Base-by-base conservation (phyloP, 1,284 basidiomycete species). In the Trichosporon asahii region DNA sequence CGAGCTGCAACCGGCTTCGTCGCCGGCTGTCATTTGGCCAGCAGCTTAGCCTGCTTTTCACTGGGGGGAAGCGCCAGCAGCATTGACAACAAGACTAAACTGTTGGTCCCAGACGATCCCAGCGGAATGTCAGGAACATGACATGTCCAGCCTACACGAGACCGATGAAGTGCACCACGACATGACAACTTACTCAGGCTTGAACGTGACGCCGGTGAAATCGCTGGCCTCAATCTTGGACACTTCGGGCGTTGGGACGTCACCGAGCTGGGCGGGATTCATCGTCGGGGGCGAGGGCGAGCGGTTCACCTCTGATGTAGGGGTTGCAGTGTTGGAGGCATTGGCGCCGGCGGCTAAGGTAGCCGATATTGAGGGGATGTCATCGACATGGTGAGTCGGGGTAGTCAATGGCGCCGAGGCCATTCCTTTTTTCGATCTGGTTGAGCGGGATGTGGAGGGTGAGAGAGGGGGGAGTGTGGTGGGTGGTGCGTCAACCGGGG, bases 171-270 rank as follows among this genome's bases (percentile, higher is more conserved):
- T n/a, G n/a, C n/a, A 33, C 31, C 31, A 33, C 31, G 11, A 33
- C 6, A 33, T 33, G 11, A 33, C 31, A 31, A 78, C 81, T 76
- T 64, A 82, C 81, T 82, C 81, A 65, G 81, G 81, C 14, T 74
- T 77, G 68, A 84, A 84, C 0, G 77, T 78, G 7, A 84, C 82
- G 4, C 83, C 83, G 4, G 82, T 82, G 31, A 78, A 79, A 53
- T 80, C 78, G 44, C 75, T 76, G 27, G 79, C 79, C 73, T 84
- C 83, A 27, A 84, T 80, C 77, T 82, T 79, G 31, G 80, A 82
- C 37, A 83, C 76, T 66, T 84, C 83, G 3, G 76, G 78, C 44
- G 71, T 66, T 44, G 66, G 33, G 23, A 44, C 65, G n/a, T 60
- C 68, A 53, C 69, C 70, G 29, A 72, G 73, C 18, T 68, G 37